Evolutionary conservation across 805 yeast genomes (phyloP).

Genomic region (Nakazawaea siamensis): DNA sequence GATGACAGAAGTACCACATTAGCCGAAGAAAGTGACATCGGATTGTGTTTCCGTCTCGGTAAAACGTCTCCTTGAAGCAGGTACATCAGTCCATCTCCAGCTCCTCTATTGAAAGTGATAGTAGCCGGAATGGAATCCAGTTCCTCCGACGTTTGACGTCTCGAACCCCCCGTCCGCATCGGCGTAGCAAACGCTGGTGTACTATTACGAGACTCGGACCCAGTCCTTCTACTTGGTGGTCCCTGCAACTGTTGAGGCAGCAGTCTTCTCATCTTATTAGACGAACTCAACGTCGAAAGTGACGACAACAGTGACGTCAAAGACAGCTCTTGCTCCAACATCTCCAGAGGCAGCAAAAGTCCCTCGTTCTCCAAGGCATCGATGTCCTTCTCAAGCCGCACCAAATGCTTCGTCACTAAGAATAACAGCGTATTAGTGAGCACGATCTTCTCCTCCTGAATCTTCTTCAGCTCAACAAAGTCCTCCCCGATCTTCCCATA

Average conservation of each 20-base stretch:
- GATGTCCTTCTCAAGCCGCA: slow-evolving; percentile 66
- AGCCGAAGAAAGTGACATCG: slow-evolving; percentile 1
- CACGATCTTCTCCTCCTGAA: slow-evolving; percentile 73
- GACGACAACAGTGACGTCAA: slow-evolving; percentile 2
- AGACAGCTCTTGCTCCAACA: slow-evolving; percentile 11
- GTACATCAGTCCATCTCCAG: neutral
- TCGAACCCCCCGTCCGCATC: neutral
- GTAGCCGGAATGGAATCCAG: neutral
- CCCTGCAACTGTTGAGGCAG: neutral
- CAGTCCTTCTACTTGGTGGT: neutral
- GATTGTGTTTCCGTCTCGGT: neutral
- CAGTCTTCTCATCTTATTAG: neutral
- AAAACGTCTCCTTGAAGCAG: neutral
- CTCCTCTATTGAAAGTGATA: neutral
- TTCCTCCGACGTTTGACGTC: slow-evolving; percentile 1
- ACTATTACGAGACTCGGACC: slow-evolving; percentile 1
- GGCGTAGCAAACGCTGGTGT: slow-evolving; percentile 5
- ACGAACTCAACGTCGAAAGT: neutral
- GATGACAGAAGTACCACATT: slow-evolving; percentile 9
- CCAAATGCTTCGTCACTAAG: slow-evolving; percentile 66
- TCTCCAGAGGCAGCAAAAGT: slow-evolving; percentile 49
- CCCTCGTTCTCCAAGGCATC: slow-evolving; percentile 74
- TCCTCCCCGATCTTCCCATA: slow-evolving; percentile 63
- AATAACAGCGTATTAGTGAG: slow-evolving; percentile 81
- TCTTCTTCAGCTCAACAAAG: slow-evolving; percentile 43